Percentiles rank a stretch among this genome's conserved stretches.
Evolutionary conservation across 2,329 filamentous ascomycete species (phyloP).

Genomic region (Oidium heveae): DNA sequence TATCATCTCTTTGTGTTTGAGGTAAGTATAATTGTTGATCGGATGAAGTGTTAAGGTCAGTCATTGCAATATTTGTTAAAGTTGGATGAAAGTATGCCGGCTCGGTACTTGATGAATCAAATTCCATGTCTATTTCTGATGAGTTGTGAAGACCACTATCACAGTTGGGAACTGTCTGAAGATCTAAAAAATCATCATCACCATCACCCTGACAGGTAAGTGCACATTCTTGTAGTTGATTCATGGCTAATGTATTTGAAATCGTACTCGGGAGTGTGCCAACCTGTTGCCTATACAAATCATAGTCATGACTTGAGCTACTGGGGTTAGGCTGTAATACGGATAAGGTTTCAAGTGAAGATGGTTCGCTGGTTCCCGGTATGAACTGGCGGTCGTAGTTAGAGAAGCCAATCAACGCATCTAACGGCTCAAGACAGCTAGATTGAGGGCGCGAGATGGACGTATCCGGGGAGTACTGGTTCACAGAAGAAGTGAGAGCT

Average conservation of each 20-base stretch:
- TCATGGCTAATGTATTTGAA: constrained; percentile 55
- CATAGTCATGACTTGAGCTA: constrained; percentile 83
- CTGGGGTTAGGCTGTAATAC: constrained; percentile 32
- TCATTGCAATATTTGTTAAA: constrained; percentile 20
- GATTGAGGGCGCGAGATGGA: not conserved
- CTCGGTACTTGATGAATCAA: constrained; percentile 29
- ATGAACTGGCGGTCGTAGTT: not conserved
- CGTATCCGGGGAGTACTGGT: not conserved
- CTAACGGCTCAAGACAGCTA: not conserved
- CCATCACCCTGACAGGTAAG: constrained; percentile 27
- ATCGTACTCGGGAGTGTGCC: constrained; percentile 70
- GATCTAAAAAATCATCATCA: constrained; percentile 42
- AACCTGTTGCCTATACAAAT: constrained; percentile 85
- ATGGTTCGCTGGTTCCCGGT: not conserved
- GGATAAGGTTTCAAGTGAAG: not conserved
- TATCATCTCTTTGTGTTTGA: constrained; percentile 25
- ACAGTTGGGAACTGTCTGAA: constrained; percentile 38
- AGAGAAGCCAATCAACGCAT: not conserved
- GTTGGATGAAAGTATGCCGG: constrained; percentile 39
- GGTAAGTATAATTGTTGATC: constrained; percentile 25
- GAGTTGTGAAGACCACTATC: constrained; percentile 23
- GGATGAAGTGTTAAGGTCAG: constrained; percentile 51
- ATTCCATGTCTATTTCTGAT: constrained; percentile 44
- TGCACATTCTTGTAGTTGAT: constrained; percentile 28
- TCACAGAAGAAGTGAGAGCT: not conserved